Base-by-base conservation (phyloP, 768 basidiomycete species). In the Tubosaeta sp. region DNA sequence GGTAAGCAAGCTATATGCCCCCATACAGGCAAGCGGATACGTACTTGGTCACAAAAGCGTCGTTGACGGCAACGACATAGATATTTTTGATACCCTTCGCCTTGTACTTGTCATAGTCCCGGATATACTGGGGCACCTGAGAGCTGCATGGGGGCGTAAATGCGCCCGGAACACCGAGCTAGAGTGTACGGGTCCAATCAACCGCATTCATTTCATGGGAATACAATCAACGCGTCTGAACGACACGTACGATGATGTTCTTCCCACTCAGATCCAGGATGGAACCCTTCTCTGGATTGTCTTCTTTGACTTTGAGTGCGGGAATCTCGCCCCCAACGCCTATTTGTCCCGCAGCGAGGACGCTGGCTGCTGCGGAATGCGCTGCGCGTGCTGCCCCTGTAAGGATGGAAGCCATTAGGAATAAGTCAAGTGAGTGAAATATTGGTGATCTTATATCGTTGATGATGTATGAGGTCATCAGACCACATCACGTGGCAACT, bases 141-240 rank as follows among this genome's bases (percentile, higher is more conserved):
- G 70, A 72, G 49, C 78, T 81, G 69, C 89, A 92, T 5, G 85
- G 76, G 1, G 82, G 83, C 2, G 85, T 86, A 70, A 89, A 91
- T 7, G 86, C 86, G 14, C 86, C 88, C 0, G 90, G 88, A 29
- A 90, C 85, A 12, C 84, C 83, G 51, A 91, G 75, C 85, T 86
- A 47, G 3, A 48, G 26, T 25, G 0, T 2, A 17, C 12, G 16
- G n/a, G 16, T n/a, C 38, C 0, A 13, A 38, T 46, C 8, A 35
- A 17, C 16, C 42, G 38, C 7, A 17, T 45, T 13, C 3, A 38
- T 9, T 13, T n/a, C 11, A n/a, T 10, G 4, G 27, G 35, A 43
- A 34, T 8, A 10, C 19, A 2, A 33, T 29, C 10, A 5, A 5
- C 14, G 37, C 14, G 13, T 42, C 4, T 29, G 27, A 29, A 29